Percentiles rank a stretch among this genome's conserved stretches.
Evolutionary conservation across 805 yeast species (phyloP).

Genomic region (Candida parachauliodes): DNA sequence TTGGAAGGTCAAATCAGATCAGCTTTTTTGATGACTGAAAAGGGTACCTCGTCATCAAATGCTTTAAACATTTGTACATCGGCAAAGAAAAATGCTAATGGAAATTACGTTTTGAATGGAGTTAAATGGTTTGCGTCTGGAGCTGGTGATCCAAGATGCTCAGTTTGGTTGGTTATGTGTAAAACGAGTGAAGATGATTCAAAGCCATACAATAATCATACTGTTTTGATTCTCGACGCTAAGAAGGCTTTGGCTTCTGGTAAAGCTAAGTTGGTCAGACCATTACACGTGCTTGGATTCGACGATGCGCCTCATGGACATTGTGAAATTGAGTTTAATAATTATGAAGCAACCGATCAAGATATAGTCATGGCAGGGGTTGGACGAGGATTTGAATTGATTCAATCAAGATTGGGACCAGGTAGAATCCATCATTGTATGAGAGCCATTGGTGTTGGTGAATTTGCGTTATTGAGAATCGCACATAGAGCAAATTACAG

Average conservation of each 20-base stretch:
- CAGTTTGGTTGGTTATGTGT: constrained; percentile 52
- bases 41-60: constrained; percentile 57
- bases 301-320: constrained; percentile 77
- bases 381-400: constrained; percentile 60
- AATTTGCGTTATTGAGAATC: constrained; percentile 47
- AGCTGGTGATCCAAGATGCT: constrained; percentile 63
- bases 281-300: constrained; percentile 53
- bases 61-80: constrained; percentile 53
- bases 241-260: constrained; percentile 49
- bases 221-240: constrained; percentile 53
- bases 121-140: constrained; percentile 72
- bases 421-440: constrained; percentile 72
- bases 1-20: constrained; percentile 54
- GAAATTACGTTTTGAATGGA: constrained; percentile 52
- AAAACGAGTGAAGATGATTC: constrained; percentile 33
- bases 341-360: constrained; percentile 44
- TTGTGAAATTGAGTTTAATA: constrained; percentile 51
- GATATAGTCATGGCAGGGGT: constrained; percentile 36
- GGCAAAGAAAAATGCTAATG: constrained; percentile 36
- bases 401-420: constrained; percentile 64
- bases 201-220: constrained; percentile 47
- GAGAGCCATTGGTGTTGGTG: constrained; percentile 61
- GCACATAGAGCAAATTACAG: constrained; percentile 51
- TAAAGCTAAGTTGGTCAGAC: constrained; percentile 45
- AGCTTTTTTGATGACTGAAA: constrained; percentile 65